Evolutionary conservation across 169 alveolate genomes (phyloP).

Genomic region (Amoebophrya sp.): DNA sequence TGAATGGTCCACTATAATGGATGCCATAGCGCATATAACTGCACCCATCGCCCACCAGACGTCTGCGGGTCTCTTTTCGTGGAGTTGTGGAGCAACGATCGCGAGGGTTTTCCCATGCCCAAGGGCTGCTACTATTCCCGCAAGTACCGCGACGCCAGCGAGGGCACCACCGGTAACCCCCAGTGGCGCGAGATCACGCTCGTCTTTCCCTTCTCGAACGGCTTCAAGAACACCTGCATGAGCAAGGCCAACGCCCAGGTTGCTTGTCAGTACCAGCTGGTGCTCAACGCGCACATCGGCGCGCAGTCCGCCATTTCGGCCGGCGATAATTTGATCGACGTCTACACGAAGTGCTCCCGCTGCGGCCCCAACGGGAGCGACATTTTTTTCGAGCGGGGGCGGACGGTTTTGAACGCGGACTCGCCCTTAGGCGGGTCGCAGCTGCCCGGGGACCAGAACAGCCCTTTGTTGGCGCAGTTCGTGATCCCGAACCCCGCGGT

Average conservation of each 20-base stretch:
- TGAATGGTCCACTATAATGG: no score
- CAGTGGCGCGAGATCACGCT: neutral
- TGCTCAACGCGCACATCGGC: neutral
- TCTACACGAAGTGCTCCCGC: neutral
- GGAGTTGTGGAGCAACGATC: neutral
- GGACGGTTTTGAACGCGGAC: neutral
- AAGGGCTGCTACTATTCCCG: neutral
- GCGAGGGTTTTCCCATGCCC: neutral
- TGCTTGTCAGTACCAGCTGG: neutral
- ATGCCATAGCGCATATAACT: no score
- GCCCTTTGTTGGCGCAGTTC: neutral
- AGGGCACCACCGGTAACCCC: neutral
- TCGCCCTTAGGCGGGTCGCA: neutral
- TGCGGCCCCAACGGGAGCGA: neutral
- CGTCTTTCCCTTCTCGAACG: constrained; percentile 3
- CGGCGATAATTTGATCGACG: neutral
- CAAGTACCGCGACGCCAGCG: neutral
- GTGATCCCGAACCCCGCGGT: neutral
- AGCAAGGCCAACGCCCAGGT: neutral
- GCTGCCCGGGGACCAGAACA: neutral
- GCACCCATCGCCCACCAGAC: no score
- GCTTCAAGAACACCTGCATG: neutral
- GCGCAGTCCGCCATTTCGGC: neutral
- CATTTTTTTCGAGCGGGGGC: neutral
- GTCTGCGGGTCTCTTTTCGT: neutral